Conservation (phyloP, 148 eudicot genomes). For the Spergularia marina region DNA sequence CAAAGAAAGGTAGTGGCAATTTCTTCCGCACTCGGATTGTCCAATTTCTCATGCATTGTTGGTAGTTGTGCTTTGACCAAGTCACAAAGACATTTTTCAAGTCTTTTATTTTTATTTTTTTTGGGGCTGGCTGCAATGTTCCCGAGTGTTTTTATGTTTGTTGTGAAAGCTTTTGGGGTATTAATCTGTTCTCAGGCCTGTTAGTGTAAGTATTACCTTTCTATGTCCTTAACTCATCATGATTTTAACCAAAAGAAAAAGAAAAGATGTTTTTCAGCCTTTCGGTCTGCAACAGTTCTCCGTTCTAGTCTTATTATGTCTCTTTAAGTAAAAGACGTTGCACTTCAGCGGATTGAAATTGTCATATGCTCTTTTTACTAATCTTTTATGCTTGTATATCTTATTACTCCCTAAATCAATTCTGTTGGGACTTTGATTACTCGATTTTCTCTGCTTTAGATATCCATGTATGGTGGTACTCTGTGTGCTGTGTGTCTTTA, state of each 20-base stretch:
- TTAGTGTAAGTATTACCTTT: neutral
- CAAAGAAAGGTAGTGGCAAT: conserved; percentile 64
- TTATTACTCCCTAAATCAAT: neutral
- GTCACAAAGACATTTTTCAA: too few relatives aligned
- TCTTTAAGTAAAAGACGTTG: neutral
- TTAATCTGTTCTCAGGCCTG: neutral
- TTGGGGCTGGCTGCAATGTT: neutral
- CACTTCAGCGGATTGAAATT: neutral
- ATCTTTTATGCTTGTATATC: neutral
- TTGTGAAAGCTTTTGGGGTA: neutral
- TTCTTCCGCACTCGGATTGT: neutral
- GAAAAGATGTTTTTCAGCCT: too few relatives aligned
- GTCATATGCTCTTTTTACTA: neutral
- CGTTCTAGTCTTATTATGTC: neutral
- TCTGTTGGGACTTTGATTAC: conserved; percentile 5
- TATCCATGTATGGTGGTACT: neutral
- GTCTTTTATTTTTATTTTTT: neutral
- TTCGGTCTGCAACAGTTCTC: neutral
- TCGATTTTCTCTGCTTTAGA: neutral
- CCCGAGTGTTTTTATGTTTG: conserved; percentile 2
- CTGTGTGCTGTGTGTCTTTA: neutral
- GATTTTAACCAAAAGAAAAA: too few relatives aligned
- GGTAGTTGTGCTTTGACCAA: neutral
- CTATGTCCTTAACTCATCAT: too few relatives aligned
- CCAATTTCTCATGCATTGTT: neutral